A percentile compares a stretch with the other conserved stretches of the same genome.
phyloP scores from a whole-genome alignment of 2,329 filamentous ascomycete genomes.

The Microsporum audouinii region DNA sequence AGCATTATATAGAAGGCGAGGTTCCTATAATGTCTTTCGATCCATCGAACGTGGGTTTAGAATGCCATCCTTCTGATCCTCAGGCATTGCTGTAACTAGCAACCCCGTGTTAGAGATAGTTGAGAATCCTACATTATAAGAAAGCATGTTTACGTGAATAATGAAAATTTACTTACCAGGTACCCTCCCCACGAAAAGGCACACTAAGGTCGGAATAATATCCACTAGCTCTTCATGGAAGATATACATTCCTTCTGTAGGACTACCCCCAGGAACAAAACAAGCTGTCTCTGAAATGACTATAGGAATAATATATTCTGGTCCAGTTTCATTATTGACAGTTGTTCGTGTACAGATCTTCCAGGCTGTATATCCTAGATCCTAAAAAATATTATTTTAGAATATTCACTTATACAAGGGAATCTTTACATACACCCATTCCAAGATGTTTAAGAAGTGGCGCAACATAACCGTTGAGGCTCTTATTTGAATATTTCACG shows the following conservation, averaged over 20 bases:
- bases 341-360: constrained; percentile 3
- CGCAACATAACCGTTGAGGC: constrained; percentile 5
- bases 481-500: constrained; percentile 5
- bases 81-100: too few relatives aligned
- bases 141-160: too few relatives aligned
- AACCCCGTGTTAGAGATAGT: too few relatives aligned
- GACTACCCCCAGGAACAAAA: constrained; percentile 2
- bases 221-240: constrained; percentile 1
- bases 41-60: too few relatives aligned
- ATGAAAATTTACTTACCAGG: neutral
- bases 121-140: too few relatives aligned
- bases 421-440: neutral
- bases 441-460: constrained; percentile 1
- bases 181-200: constrained; percentile 1
- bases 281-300: neutral
- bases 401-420: neutral
- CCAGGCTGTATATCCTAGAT: constrained; percentile 6
- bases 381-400: neutral
- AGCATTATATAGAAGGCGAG: too few relatives aligned
- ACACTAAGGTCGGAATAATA: constrained; percentile 2
- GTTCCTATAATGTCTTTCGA: too few relatives aligned
- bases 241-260: neutral
- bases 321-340: constrained; percentile 1
- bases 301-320: constrained; percentile 6
- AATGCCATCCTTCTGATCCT: too few relatives aligned